Evolutionary conservation across 192 early-diverging fungal genomes (phyloP), one percentile per base, ranked within the genome.

Genomic region (Anaeromyces robustus): DNA sequence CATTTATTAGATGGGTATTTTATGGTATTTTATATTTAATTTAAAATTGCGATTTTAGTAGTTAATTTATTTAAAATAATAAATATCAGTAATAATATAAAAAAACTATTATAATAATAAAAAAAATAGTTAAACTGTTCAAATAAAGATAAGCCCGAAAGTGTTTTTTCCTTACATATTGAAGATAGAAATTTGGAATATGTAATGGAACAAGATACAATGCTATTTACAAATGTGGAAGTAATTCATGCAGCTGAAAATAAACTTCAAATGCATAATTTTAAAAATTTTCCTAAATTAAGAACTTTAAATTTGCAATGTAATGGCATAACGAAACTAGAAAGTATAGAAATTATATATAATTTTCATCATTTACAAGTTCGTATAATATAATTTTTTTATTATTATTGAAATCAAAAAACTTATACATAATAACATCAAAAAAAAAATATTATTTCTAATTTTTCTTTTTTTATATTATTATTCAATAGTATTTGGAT

Each of bases 191-290:
- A 83, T 14, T 84, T 90, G 19, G 82, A 83, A 31, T 86, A 81
- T 80, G 89, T 90, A 30, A 84, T 90, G 78, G 86, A 89, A 29
- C 87, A 89, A 77, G 89, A 90, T 78, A 78, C 89, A 80, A 37
- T 82, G 19, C 80, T 90, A 83, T 90, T 90, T 82, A 81, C 78
- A 31, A 90, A 90, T 31, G 81, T 90, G 16, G 84, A 88, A 43
- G 85, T 85, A 17, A 80, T 90, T 30, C 79, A 80, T 5, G 86
- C 82, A 17, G 85, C 84, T 16, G 89, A 90, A 79, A 89, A 90
- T 79, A 68, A 77, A 28, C 77, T 90, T 19, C 87, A 86, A 12
- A 83, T 90, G 29, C 87, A 86, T 18, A 85, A 85, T 39, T 80
- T 90, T 43, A 87, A 87, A 1, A 81, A 83, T 1, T 80, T 90